Percentiles rank a stretch among this genome's conserved stretches.
These are phyloP conservation scores for Hortiboletus campestris DNA, from an alignment of 768 basidiomycete genomes.

Conservation along the genomic window DNA sequence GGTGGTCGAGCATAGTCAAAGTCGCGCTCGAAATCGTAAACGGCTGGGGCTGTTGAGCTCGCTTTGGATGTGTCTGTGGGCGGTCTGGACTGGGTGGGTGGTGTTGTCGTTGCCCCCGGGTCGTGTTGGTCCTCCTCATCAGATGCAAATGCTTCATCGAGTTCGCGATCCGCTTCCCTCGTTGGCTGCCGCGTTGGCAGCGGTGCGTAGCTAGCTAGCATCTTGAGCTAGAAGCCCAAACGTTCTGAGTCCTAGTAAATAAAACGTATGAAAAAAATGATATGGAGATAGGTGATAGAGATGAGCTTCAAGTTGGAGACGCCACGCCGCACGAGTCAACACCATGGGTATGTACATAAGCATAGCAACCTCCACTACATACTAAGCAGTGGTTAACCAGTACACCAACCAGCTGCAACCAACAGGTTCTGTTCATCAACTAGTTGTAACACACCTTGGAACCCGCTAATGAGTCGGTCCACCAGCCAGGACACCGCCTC, in stretches of 20 bases:
- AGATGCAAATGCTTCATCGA: conserved; percentile 74
- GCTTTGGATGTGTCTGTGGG: conserved; percentile 18
- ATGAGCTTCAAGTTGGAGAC: no score
- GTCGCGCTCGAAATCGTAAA: conserved; percentile 71
- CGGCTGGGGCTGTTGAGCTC: conserved; percentile 25
- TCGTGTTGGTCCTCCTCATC: conserved; percentile 43
- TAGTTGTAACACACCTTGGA: no score
- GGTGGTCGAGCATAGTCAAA: conserved; percentile 69
- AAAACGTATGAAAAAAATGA: no score
- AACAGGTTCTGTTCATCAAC: no score
- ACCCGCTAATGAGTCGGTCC: no score
- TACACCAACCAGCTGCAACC: no score
- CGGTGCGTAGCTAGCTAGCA: conserved; percentile 53
- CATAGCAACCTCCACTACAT: no score
- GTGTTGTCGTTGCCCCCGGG: conserved; percentile 34
- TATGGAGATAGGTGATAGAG: no score
- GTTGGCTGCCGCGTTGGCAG: conserved; percentile 48
- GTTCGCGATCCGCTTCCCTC: conserved; percentile 53
- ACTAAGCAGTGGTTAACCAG: no score
- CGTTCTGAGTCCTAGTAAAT: background rate
- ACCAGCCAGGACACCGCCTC: conserved; percentile 8
- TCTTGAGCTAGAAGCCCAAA: conserved; percentile 19
- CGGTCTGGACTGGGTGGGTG: conserved; percentile 32
- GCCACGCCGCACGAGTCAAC: no score
- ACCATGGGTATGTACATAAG: no score